Evolutionary conservation across 2,329 filamentous ascomycete genomes (phyloP), one percentile per base, ranked within the genome.

Genomic region (Hymenoscyphus linearis): DNA sequence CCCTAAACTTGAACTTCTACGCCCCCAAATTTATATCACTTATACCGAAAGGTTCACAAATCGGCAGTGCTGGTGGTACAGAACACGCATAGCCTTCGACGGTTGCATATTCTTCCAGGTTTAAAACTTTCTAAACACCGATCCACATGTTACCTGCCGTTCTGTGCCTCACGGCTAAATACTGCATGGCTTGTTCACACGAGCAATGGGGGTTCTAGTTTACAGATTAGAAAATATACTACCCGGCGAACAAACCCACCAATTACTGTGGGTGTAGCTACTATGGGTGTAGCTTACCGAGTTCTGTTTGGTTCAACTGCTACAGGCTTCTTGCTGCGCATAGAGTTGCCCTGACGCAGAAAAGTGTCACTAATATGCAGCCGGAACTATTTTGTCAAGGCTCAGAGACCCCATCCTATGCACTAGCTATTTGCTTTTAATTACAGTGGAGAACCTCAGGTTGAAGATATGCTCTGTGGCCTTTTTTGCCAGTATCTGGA

Each of bases 341-440:
- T n/a, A 47, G 37, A 10, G 55, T 50, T 22, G 37, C 18, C 14
- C 52, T 36, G 3, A 50, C 54, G 34, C 50, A 54, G 50, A 55
- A 59, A 6, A 59, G 18, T 22, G 22, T 22, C 34, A 40, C 16
- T 35, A 35, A 55, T 53, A 44, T n/a, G 57, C 37, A 59, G 36
- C 44, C 47, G 40, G n/a, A 52, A 10, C 18, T 10, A 16, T 7
- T 40, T 40, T 34, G 13, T 58, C 56, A 37, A 58, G 55, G 55
- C 57, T 59, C 57, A 50, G 57, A 40, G 5, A 35, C 25, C 55
- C 18, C 55, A 13, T 31, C 25, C 53, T 26, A 55, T 59, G 57
- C 57, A 58, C 22, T 47, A 27, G 54, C 57, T 59, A 22, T 50
- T 50, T 59, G 53, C 53, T 59, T 59, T 53, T 59, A 47, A 25